Percentiles rank a stretch among this genome's conserved stretches.
These are phyloP conservation scores for Lasiodiplodia gonubiensis DNA, from an alignment of 2,329 filamentous ascomycete genomes.

Conservation along the genomic window DNA sequence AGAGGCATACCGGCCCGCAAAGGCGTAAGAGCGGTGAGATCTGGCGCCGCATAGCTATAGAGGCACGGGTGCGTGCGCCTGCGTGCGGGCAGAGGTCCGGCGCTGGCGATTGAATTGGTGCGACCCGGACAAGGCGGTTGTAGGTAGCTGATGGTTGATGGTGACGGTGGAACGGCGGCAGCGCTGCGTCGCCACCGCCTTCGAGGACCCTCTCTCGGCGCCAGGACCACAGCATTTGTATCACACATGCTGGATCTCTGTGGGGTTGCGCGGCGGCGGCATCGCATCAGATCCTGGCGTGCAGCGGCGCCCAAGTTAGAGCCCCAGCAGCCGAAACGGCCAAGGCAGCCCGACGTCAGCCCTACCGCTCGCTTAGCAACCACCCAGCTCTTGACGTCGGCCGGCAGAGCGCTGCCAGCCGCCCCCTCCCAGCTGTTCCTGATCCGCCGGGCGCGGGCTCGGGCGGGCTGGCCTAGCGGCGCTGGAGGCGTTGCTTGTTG, in stretches of 20 bases:
- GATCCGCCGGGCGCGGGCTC: not conserved
- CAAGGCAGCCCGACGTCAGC: not conserved
- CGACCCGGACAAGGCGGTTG: too few species aligned
- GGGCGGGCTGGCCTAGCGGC: not conserved
- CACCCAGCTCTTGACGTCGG: not conserved
- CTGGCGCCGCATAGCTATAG: conserved; percentile 1
- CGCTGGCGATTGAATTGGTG: conserved; percentile 1
- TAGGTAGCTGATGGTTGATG: too few species aligned
- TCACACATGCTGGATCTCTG: conserved; percentile 15
- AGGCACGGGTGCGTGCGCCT: conserved; percentile 2
- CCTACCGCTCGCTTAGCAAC: not conserved
- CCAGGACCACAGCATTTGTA: not conserved
- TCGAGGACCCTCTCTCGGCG: not conserved
- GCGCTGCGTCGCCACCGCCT: not conserved
- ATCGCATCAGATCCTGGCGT: not conserved
- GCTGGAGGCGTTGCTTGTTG: conserved; percentile 17
- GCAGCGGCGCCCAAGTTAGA: not conserved
- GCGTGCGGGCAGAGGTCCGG: conserved; percentile 8
- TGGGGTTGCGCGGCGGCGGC: conserved; percentile 23
- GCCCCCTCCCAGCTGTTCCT: conserved; percentile 7
- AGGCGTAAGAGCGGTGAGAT: conserved; percentile 25
- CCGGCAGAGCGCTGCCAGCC: not conserved
- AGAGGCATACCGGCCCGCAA: conserved; percentile 18
- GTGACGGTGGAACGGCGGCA: not conserved
- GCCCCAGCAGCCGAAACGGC: conserved; percentile 4